Evolutionary conservation across 441 rosid species (phyloP).

Genomic region (Corymbia citriodora): DNA sequence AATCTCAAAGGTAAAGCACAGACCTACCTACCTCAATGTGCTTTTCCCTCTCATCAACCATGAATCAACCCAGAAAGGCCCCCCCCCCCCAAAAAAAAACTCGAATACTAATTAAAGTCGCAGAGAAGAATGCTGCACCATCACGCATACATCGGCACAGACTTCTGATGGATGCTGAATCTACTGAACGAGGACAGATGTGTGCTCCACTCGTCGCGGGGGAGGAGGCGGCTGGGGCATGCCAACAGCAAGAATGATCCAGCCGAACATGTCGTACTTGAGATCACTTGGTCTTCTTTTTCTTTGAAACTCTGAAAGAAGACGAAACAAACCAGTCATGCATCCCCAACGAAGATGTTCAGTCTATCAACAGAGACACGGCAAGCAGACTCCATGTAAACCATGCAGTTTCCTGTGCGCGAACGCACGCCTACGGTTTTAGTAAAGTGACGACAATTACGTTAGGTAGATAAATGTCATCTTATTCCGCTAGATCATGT

Average conservation of each 20-base stretch:
- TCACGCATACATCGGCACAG: not conserved
- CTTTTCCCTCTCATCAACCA: not conserved
- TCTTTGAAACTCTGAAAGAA: conserved; percentile 43
- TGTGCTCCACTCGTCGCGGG: conserved; percentile 19
- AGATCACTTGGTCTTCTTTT: conserved; percentile 64
- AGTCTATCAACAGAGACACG: too few relatives aligned
- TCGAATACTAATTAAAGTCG: not conserved
- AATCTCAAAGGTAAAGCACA: not conserved
- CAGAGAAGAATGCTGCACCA: not conserved
- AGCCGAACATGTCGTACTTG: conserved; percentile 74
- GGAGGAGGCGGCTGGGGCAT: conserved; percentile 54
- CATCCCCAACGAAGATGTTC: not conserved
- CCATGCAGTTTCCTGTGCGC: not conserved
- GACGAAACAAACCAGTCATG: not conserved
- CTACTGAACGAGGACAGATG: not conserved
- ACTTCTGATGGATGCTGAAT: not conserved
- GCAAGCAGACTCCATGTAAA: not conserved
- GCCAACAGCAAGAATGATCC: conserved; percentile 87
- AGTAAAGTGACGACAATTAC: too few relatives aligned
- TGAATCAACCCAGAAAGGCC: not conserved
- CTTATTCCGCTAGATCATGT: too few relatives aligned
- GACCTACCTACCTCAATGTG: not conserved
- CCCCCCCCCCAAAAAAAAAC: not conserved
- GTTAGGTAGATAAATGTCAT: too few relatives aligned
- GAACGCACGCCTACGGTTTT: not conserved